A percentile compares a stretch with the other conserved stretches of the same genome.
phyloP scores from a whole-genome alignment of 306 rosid genomes.

The Argentina anserina region DNA sequence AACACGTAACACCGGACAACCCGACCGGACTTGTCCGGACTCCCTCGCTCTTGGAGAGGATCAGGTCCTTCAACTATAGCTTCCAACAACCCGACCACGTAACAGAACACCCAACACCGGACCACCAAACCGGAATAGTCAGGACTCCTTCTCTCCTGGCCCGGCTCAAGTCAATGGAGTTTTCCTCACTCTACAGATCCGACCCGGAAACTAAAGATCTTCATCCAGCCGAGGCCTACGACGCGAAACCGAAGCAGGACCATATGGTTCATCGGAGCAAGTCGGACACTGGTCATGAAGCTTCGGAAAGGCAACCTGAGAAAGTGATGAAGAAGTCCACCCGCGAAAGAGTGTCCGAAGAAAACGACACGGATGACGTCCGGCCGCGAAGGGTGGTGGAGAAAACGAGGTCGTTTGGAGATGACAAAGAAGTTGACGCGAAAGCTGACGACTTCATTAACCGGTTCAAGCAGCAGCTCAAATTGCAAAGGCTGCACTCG shows the following conservation, averaged over 20 bases:
- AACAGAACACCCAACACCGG: background rate
- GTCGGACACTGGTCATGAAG: conserved; percentile 20
- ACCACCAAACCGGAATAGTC: conserved; percentile 10
- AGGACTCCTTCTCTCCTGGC: conserved; percentile 48
- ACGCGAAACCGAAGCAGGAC: background rate
- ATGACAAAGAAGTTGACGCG: conserved; percentile 59
- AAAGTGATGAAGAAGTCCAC: conserved; percentile 39
- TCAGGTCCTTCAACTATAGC: conserved; percentile 33
- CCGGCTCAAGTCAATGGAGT: conserved; percentile 41
- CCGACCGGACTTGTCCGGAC: conserved; percentile 19
- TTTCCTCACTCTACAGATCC: conserved; percentile 25
- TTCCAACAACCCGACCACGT: conserved; percentile 1
- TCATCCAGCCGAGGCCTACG: background rate
- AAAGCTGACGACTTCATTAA: conserved; percentile 82
- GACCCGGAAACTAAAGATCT: conserved; percentile 11
- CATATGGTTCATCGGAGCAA: conserved; percentile 35
- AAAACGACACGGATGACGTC: conserved; percentile 16
- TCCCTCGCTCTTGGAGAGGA: conserved; percentile 49
- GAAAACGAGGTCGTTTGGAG: conserved; percentile 25
- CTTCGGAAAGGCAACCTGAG: conserved; percentile 13
- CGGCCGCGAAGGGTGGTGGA: conserved; percentile 30
- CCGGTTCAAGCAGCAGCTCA: conserved; percentile 69
- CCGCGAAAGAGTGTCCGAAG: conserved; percentile 11
- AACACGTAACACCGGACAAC: background rate
- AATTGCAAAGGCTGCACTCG: conserved; percentile 70